Base-by-base conservation (phyloP, 176 grass and related monocot species). In the Chloris gayana region DNA sequence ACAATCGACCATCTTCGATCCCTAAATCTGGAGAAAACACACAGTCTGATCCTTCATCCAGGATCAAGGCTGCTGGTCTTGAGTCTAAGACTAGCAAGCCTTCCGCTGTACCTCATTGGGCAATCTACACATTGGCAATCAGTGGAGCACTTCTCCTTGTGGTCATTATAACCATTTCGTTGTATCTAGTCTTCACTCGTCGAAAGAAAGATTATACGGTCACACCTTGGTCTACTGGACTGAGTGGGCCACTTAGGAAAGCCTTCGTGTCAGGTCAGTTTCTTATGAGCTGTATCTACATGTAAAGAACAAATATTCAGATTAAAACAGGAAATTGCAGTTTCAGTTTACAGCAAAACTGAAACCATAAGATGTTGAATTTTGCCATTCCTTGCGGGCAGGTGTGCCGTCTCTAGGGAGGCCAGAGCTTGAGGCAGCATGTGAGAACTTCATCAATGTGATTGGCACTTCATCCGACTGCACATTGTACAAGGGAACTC, bases 361-460 rank as follows among this genome's bases (percentile, higher is more conserved):
- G 66, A 84, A 76, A 10, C 9, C 14, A 72, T 24, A 44, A 69
- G 66, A 50, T 73, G 12, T 22, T 85, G 56, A 30, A 54, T 19
- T 44, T 30, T 37, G 64, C 29, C 73, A 13, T 50, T 78, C 67
- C 39, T 45, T 24, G 29, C 58, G 22, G 3, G 9, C 82, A 97
- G 94, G 94, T 78, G 82, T 88, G 72, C 89, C 86, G 65, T 87
- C 82, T 72, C 63, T 97, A 2, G 76, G 73, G 67, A 87, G 94
- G 64, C 60, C 82, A 61, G 94, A 97, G 57, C 83, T 97, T 39
- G 85, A 97, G 42, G 8, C 87, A 65, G 91, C 91, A 1, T 90
- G 87, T 42, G 91, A 97, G 76, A 73, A 78, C 49, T 98, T 94
- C 79, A 92, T 90, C 91, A 97, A 97, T 61, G 89, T 92, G 83